A percentile compares a stretch with the other conserved stretches of the same genome.
Evolutionary conservation across 1,284 basidiomycete species (phyloP).

Genomic region (Salmacisia buchloeana): DNA sequence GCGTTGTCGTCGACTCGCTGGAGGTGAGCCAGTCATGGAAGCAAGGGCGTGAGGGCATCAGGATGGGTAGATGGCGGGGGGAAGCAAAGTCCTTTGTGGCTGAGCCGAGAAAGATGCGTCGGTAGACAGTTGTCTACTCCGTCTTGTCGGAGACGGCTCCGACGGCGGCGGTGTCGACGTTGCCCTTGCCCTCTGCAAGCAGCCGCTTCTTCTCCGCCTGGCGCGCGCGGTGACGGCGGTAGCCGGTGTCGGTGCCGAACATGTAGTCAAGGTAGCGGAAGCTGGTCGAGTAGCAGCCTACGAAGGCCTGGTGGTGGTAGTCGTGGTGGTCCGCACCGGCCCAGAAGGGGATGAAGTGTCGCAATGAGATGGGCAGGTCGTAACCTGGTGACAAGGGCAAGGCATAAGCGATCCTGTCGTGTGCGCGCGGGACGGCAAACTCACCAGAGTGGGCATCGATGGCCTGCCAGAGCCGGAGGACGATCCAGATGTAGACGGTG

Average conservation of each 20-base stretch:
- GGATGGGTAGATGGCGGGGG: too few relatives aligned
- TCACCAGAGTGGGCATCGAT: conserved; percentile 83
- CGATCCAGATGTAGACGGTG: conserved; percentile 90
- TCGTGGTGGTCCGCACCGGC: conserved; percentile 95
- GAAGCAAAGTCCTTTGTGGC: too few relatives aligned
- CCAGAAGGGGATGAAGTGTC: conserved; percentile 93
- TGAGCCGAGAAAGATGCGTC: too few relatives aligned
- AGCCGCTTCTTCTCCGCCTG: conserved; percentile 42
- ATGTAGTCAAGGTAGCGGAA: conserved; percentile 50
- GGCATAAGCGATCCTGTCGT: not conserved
- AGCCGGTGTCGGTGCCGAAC: conserved; percentile 45
- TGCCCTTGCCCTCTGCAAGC: conserved; percentile 15
- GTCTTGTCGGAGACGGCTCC: conserved; percentile 1
- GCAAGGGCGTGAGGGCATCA: too few relatives aligned
- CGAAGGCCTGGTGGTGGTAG: conserved; percentile 49
- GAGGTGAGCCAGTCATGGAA: too few relatives aligned
- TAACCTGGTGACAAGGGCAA: conserved; percentile 56
- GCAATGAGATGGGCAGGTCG: conserved; percentile 69
- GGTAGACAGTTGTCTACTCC: not conserved
- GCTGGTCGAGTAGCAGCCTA: conserved; percentile 46
- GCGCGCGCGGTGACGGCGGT: conserved; percentile 43
- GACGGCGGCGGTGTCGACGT: not conserved
- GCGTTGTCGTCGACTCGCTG: too few relatives aligned
- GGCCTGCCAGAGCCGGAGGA: conserved; percentile 89
- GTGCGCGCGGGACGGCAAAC: too few relatives aligned